Evolutionary conservation across 2,329 filamentous ascomycete genomes (phyloP).

Genomic region (Zarea fungicola): DNA sequence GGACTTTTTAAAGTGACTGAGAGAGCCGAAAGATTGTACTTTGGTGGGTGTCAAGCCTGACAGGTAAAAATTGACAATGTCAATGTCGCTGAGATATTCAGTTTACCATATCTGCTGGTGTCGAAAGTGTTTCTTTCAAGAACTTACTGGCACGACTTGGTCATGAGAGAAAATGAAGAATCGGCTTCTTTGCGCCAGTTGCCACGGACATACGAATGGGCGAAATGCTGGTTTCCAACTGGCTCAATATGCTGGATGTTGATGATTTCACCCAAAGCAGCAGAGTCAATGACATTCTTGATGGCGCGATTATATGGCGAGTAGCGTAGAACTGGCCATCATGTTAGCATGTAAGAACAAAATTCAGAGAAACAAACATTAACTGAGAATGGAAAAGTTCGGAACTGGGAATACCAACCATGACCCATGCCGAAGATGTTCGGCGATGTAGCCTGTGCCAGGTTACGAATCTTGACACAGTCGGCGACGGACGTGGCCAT

Average conservation of each 20-base stretch:
- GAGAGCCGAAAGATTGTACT: conserved; percentile 16
- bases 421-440: conserved; percentile 16
- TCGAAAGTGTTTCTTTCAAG: neutral
- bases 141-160: conserved; percentile 16
- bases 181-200: conserved; percentile 16
- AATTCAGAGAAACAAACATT: neutral
- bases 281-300: conserved; percentile 16
- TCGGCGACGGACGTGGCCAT: conserved; percentile 16
- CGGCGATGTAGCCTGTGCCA: neutral
- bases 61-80: conserved; percentile 17
- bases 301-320: conserved; percentile 16
- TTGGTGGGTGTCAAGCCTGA: conserved; percentile 14
- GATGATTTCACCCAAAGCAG: conserved; percentile 16
- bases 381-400: neutral
- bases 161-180: conserved; percentile 16
- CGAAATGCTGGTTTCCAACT: conserved; percentile 17
- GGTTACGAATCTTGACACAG: conserved; percentile 14
- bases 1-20: conserved; percentile 16
- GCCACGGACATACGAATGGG: conserved; percentile 17
- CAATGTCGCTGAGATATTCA: conserved; percentile 13
- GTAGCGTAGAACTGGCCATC: conserved; percentile 13
- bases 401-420: conserved; percentile 9
- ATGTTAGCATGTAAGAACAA: neutral
- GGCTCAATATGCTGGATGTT: conserved; percentile 18
- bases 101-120: neutral